phyloP scores from a whole-genome alignment of 164 flowering plant genomes.

The Chimonanthus praecox region DNA sequence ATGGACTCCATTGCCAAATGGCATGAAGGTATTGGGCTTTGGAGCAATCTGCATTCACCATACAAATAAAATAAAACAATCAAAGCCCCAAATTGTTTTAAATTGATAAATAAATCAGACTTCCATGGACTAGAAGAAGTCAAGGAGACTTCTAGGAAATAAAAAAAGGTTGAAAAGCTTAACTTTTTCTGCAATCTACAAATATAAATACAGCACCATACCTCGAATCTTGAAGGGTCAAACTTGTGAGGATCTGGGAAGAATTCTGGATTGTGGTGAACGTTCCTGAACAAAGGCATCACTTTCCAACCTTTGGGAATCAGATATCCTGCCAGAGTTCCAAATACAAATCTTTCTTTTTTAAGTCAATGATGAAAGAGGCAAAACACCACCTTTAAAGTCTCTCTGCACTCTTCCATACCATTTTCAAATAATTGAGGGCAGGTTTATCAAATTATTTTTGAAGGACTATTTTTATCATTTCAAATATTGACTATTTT shows the following conservation, averaged over 20 bases:
- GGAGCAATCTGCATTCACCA: slow-evolving; percentile 46
- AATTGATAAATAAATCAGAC: too few relatives aligned
- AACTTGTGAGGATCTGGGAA: slow-evolving; percentile 69
- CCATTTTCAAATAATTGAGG: neutral
- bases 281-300: slow-evolving; percentile 86
- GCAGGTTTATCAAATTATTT: too few relatives aligned
- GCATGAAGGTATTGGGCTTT: slow-evolving; percentile 66
- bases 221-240: slow-evolving; percentile 92
- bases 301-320: slow-evolving; percentile 99
- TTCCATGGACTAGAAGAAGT: too few relatives aligned
- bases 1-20: slow-evolving; percentile 75
- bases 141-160: neutral
- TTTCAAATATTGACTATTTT: too few relatives aligned
- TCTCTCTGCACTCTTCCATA: neutral
- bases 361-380: neutral
- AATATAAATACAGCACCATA: slow-evolving; percentile 13
- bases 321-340: slow-evolving; percentile 53
- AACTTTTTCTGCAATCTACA: neutral
- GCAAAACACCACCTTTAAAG: neutral
- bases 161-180: neutral
- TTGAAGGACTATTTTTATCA: too few relatives aligned
- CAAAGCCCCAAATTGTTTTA: neutral
- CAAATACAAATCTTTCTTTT: neutral
- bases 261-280: slow-evolving; percentile 73
- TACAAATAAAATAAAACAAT: neutral